Evolutionary conservation across 2,329 filamentous ascomycete genomes (phyloP).

Genomic region (Cercospora berteroae): DNA sequence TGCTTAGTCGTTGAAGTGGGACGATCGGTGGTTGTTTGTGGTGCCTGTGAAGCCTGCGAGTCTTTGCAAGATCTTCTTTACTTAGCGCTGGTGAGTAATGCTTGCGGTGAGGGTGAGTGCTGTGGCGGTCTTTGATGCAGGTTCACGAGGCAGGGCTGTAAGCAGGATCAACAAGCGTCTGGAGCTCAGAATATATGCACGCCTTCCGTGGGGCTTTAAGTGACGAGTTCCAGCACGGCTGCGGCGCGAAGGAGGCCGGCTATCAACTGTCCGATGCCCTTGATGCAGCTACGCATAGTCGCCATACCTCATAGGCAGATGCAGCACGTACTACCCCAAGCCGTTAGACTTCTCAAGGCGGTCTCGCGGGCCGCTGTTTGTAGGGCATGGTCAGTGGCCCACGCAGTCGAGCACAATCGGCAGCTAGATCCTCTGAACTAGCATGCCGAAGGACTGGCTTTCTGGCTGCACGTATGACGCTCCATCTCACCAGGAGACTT

Average conservation of each 20-base stretch:
- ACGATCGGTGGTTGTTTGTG: neutral
- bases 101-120: slow-evolving; percentile 12
- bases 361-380: slow-evolving; percentile 2
- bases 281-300: neutral
- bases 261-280: neutral
- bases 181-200: slow-evolving; percentile 1
- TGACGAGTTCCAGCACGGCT: slow-evolving; percentile 1
- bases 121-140: neutral
- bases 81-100: slow-evolving; percentile 1
- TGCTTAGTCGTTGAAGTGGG: slow-evolving; percentile 1
- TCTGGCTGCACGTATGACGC: neutral
- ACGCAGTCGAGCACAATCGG: neutral
- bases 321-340: slow-evolving; percentile 10
- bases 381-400: neutral
- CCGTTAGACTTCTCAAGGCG: neutral
- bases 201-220: slow-evolving; percentile 4
- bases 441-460: slow-evolving; percentile 7
- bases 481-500: neutral
- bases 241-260: slow-evolving; percentile 6
- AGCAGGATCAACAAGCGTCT: slow-evolving; percentile 17
- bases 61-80: neutral
- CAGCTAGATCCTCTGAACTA: slow-evolving; percentile 8
- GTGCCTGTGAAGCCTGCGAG: neutral
- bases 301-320: neutral
- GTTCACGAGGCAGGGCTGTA: slow-evolving; percentile 5